phyloP scores from a whole-genome alignment of 2,329 filamentous ascomycete genomes.

The Aspergillus novofumigatus region DNA sequence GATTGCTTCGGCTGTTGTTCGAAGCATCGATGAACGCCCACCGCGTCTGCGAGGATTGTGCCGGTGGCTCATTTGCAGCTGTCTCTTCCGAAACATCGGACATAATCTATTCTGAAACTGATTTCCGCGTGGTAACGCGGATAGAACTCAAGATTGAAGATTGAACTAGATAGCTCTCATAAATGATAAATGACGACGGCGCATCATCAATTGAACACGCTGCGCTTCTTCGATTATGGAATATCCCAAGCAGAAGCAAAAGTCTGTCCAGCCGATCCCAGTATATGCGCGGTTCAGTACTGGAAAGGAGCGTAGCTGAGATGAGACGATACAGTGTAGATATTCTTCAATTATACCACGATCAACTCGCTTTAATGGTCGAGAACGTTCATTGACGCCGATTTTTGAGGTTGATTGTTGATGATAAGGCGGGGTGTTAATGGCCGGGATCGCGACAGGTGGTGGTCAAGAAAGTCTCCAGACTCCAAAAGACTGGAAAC shows the following conservation, averaged over 20 bases:
- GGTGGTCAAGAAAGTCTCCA: neutral
- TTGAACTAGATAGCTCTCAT: neutral
- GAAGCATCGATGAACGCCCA: slow-evolving; percentile 42
- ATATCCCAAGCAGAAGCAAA: neutral
- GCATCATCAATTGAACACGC: neutral
- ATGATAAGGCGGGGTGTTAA: neutral
- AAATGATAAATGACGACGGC: neutral
- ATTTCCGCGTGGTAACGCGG: neutral
- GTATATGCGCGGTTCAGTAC: neutral
- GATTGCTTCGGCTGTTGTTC: slow-evolving; percentile 31
- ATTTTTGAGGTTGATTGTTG: neutral
- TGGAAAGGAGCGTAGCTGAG: neutral
- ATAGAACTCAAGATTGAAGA: neutral
- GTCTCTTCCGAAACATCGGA: slow-evolving; percentile 8
- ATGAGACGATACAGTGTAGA: neutral
- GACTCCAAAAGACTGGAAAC: neutral
- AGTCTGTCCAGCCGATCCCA: neutral
- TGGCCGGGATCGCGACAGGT: no score
- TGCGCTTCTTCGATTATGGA: neutral
- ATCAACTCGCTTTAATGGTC: neutral
- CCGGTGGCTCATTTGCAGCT: slow-evolving; percentile 2
- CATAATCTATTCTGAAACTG: slow-evolving; percentile 9
- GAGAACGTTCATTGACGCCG: neutral
- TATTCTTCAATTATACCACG: neutral
- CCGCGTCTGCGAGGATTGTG: slow-evolving; percentile 15